phyloP scores from a whole-genome alignment of 2,329 filamentous ascomycete genomes.

The Colletotrichum zoysiae region DNA sequence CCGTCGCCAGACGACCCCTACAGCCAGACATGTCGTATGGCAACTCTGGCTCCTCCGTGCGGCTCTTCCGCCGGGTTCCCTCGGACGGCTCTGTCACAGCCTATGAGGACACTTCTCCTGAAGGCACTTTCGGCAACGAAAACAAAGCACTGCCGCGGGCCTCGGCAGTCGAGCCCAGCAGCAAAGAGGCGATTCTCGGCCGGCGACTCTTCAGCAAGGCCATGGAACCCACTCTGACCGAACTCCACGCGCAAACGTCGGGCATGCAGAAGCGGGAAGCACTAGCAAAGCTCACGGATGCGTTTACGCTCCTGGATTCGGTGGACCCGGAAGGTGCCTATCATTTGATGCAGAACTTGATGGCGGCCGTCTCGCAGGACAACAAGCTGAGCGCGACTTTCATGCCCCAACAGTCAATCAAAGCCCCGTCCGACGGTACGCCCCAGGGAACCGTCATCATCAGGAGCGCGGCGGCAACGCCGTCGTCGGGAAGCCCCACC shows the following conservation, averaged over 20 bases:
- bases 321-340: constrained; percentile 93
- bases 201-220: constrained; percentile 84
- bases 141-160: constrained; percentile 68
- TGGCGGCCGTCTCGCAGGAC: constrained; percentile 79
- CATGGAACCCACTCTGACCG: constrained; percentile 85
- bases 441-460: constrained; percentile 70
- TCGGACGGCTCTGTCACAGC: constrained; percentile 73
- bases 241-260: constrained; percentile 85
- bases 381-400: constrained; percentile 70
- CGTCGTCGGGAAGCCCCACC: constrained; percentile 55
- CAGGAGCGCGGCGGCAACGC: constrained; percentile 57
- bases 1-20: constrained; percentile 77
- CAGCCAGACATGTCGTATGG: constrained; percentile 94
- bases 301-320: constrained; percentile 85
- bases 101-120: constrained; percentile 54
- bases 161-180: constrained; percentile 67
- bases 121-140: constrained; percentile 68
- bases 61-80: constrained; percentile 87
- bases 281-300: constrained; percentile 84
- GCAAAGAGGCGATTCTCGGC: constrained; percentile 87
- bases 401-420: constrained; percentile 55
- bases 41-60: constrained; percentile 91
- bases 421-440: constrained; percentile 58
- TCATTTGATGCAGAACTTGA: constrained; percentile 82
- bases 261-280: constrained; percentile 80